Conservation (phyloP, 306 rosid genomes). For the Quercus rubra region DNA sequence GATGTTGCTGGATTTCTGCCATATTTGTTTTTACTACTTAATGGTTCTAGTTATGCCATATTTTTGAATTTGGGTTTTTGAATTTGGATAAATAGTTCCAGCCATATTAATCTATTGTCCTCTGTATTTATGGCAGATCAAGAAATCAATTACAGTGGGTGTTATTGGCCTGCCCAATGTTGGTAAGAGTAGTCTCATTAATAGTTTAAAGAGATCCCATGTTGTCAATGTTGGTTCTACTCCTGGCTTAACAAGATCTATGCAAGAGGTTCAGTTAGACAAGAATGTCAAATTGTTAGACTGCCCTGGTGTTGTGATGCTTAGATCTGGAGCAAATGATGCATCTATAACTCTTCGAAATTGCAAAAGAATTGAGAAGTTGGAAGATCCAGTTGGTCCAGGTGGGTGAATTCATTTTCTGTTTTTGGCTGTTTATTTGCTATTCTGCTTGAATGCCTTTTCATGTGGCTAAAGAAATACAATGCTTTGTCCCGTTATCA, state of each 20-base stretch:
- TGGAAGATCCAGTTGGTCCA: conserved; percentile 83
- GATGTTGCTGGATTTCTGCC: background rate
- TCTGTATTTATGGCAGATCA: conserved; percentile 55
- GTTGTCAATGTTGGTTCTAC: conserved; percentile 85
- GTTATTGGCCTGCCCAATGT: conserved; percentile 93
- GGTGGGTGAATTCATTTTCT: conserved; percentile 38
- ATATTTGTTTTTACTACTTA: background rate
- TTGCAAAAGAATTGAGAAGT: conserved; percentile 92
- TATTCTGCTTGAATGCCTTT: background rate
- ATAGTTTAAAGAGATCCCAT: conserved; percentile 74
- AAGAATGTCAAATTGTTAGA: conserved; percentile 83
- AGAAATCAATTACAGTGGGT: conserved; percentile 91
- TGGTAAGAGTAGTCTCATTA: conserved; percentile 96
- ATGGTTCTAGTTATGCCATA: too few species aligned
- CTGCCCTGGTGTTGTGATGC: conserved; percentile 97
- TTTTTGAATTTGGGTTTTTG: background rate
- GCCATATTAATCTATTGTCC: conserved; percentile 7
- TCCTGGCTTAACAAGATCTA: conserved; percentile 85
- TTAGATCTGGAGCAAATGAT: conserved; percentile 57
- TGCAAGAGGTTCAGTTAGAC: conserved; percentile 92
- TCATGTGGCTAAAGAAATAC: background rate
- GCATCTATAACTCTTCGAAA: conserved; percentile 68
- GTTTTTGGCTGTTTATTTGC: background rate
- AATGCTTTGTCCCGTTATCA: background rate
- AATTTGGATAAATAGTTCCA: background rate